Percentiles rank a stretch among this genome's conserved stretches.
phyloP scores from a whole-genome alignment of 148 eudicot genomes.

The Rhododendron williamsianum region DNA sequence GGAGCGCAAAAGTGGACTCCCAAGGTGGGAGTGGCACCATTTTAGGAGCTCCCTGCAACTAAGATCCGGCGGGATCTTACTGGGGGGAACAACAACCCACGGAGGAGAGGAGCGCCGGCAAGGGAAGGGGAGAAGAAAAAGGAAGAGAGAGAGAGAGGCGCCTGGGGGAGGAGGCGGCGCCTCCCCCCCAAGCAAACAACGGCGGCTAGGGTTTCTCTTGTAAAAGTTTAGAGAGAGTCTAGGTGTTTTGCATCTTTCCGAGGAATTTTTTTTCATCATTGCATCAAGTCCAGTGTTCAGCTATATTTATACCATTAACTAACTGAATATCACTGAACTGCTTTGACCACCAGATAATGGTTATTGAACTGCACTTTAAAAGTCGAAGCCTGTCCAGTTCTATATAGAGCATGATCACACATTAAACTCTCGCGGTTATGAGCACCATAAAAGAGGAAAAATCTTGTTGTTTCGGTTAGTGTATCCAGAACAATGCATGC shows the following conservation, averaged over 20 bases:
- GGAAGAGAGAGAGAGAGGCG: no score
- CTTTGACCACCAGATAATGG: background rate
- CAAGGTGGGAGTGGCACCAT: no score
- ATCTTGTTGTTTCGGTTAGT: background rate
- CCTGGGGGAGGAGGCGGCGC: no score
- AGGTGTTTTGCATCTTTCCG: background rate
- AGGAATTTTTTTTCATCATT: background rate
- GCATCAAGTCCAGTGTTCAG: background rate
- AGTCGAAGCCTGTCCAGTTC: background rate
- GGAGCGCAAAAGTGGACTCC: no score
- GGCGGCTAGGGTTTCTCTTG: no score
- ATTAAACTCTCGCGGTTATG: background rate
- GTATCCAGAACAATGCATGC: background rate
- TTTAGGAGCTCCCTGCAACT: no score
- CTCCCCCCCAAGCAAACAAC: no score
- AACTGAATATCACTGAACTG: background rate
- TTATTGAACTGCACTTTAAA: background rate
- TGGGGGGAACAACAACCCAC: no score
- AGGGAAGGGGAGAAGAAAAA: no score
- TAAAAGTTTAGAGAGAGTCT: background rate
- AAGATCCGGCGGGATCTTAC: no score
- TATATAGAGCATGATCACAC: background rate
- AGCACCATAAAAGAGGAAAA: background rate
- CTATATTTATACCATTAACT: background rate
- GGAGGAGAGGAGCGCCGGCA: no score